Evolutionary conservation across 2,329 filamentous ascomycete species (phyloP), one percentile per base, ranked within the genome.

Genomic region (Xylariaceae sp.): DNA sequence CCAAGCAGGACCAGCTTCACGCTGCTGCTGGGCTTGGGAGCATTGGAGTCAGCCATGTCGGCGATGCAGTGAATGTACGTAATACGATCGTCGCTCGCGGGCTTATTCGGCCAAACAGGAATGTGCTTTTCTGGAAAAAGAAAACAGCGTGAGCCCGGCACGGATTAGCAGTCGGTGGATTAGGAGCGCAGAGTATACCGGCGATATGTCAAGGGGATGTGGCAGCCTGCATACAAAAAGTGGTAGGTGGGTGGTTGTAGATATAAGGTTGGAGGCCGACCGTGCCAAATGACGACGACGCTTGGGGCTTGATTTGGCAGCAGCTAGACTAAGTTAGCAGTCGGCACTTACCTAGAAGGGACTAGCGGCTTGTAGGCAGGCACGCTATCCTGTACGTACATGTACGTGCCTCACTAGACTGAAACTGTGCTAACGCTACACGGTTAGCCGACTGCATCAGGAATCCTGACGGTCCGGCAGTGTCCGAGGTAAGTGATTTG

Each of bases 1-100:
- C 94, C 94, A 60, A 99, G 87, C 73, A 99, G 85, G 66, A 99
- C 94, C 68, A 99, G 88, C 88, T 99, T 99, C 75, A 99, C 94
- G 80, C 94, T 99, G 86, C 92, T 97, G 82, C 92, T 97, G 64
- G 94, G 94, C 81, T 97, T 99, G 62, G 91, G 89, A 69, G 86
- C 81, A 73, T 83, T 80, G 68, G 84, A 85, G 74, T 92, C 89
- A 73, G 88, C 85, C 89, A 92, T 93, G 57, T 67, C 67, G 63
- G 61, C 35, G 53, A 51, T 56, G 53, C 59, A 30, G 52, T 53
- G 23, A 7, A 30, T 55, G 34, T 11, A 51, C 45, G 30, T 37
- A 45, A 49, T 51, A 51, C 52, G 51, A 53, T 53, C 23, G 23
- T 30, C 23, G 4, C 23, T 30, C 23, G 23, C 23, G 52, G 48